Conservation (phyloP, 2,329 filamentous ascomycete species). For the Fusarium clavum region DNA sequence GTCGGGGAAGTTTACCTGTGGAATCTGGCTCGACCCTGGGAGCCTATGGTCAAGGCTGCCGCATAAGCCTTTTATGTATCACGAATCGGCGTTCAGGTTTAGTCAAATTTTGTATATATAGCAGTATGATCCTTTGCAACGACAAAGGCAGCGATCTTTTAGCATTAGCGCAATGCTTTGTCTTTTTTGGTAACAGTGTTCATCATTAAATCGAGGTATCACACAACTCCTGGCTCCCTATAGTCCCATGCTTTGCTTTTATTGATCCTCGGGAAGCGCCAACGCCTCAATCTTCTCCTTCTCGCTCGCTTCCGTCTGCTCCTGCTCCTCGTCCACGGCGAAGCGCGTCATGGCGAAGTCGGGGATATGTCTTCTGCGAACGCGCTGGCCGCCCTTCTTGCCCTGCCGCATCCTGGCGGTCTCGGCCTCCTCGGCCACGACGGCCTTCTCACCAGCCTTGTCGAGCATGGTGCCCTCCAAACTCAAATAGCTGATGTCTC, state of each 20-base stretch:
- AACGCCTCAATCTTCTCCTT: constrained; percentile 41
- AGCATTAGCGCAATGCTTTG: constrained; percentile 31
- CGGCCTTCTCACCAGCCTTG: constrained; percentile 71
- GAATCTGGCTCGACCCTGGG: constrained; percentile 57
- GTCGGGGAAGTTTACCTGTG: constrained; percentile 55
- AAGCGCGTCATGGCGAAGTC: constrained; percentile 70
- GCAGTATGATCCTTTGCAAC: constrained; percentile 11
- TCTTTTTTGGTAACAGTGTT: constrained; percentile 35
- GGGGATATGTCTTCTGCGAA: constrained; percentile 55
- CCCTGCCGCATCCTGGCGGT: constrained; percentile 52
- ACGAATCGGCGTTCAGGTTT: constrained; percentile 28
- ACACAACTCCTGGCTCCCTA: constrained; percentile 47
- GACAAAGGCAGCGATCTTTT: constrained; percentile 21
- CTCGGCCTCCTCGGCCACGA: constrained; percentile 61
- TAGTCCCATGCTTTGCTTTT: constrained; percentile 37
- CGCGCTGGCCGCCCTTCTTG: constrained; percentile 49
- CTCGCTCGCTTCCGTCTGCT: constrained; percentile 46
- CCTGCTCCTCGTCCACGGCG: constrained; percentile 58
- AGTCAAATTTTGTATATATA: constrained; percentile 24
- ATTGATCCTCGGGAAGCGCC: constrained; percentile 43
- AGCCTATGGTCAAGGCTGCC: constrained; percentile 56
- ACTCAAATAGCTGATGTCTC: constrained; percentile 82
- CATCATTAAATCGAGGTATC: constrained; percentile 48
- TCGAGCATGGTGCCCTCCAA: constrained; percentile 89
- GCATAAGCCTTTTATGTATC: constrained; percentile 39